Evolutionary conservation across 2,329 filamentous ascomycete genomes (phyloP).

Genomic region (Keithomyces neogunnii): DNA sequence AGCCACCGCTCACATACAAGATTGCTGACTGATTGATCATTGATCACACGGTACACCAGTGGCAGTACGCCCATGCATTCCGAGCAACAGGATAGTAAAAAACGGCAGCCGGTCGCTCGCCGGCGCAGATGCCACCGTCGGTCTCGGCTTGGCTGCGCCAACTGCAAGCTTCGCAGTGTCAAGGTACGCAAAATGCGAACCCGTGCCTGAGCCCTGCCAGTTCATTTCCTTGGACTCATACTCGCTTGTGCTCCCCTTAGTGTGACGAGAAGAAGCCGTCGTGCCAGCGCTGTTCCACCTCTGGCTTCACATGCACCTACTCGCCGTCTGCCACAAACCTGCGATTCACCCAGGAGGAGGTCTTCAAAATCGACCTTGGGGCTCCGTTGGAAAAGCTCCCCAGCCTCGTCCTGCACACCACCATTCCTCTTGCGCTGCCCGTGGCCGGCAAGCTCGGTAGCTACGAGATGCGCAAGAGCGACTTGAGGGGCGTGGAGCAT

Average conservation of each 20-base stretch:
- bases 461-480: conserved; percentile 1
- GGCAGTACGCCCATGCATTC: too few species aligned
- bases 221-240: not conserved
- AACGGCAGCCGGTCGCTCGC: not conserved
- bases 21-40: too few species aligned
- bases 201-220: conserved; percentile 4
- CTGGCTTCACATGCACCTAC: conserved; percentile 39
- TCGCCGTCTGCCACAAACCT: conserved; percentile 11
- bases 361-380: conserved; percentile 1
- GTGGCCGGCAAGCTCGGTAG: conserved; percentile 8
- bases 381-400: not conserved
- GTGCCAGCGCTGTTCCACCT: conserved; percentile 37
- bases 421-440: conserved; percentile 17
- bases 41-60: too few species aligned
- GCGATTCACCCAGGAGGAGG: conserved; percentile 2
- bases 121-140: conserved; percentile 33
- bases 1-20: too few species aligned
- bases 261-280: conserved; percentile 42
- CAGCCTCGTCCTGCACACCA: not conserved
- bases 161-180: conserved; percentile 43
- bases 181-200: conserved; percentile 28
- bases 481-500: conserved; percentile 19
- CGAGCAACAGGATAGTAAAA: too few species aligned
- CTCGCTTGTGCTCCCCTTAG: conserved; percentile 17
- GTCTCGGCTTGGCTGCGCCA: conserved; percentile 41